Evolutionary conservation across 148 eudicot species (phyloP), one percentile per base, ranked within the genome.

Genomic region (Dianthus caryophyllus): DNA sequence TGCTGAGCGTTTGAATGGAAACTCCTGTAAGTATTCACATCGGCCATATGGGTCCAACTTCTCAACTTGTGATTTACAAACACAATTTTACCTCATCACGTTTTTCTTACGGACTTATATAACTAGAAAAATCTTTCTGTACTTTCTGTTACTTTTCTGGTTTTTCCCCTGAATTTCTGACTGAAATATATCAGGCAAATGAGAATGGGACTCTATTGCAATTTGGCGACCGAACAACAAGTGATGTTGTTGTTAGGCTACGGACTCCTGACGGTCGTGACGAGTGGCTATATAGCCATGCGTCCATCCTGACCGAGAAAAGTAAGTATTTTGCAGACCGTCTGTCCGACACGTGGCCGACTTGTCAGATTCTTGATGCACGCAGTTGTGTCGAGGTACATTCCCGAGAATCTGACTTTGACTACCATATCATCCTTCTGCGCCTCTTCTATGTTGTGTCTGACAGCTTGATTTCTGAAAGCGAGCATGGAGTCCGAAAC

Each of bases 311-410:
- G n/a, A 58, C 61, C 52, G 57, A 69, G 38, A 88, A 84, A 61
- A 81, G 98, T 82, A 90, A 90, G 78, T 90, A 94, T 71, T 90
- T 90, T 76, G 84, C 95, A 30, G 98, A 88, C 44, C 90, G 97
- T 46, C 88, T 94, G 54, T 94, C 98, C 60, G 97, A 94, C 72
- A 70, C 77, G 55, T 93, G 98, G 97, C 96, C 98, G 52, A 93
- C 96, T 25, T 87, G 91, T 78, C 95, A 85, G 83, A 93, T 93
- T 55, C 87, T 90, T 22, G 96, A 90, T 72, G 93, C 98, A 41
- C 95, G 96, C 71, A 87, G 73, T 71, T 93, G 96, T 71, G 96
- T 93, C 18, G 92, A 93, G 72, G 92, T 89, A 64, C 57, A 79
- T 50, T 93, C 95, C 77, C 82, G 83, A 76, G 98, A 88, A 59